Percentiles rank a stretch among this genome's conserved stretches.
phyloP scores from a whole-genome alignment of 2,329 filamentous ascomycete genomes.

The Huntiella decipiens region DNA sequence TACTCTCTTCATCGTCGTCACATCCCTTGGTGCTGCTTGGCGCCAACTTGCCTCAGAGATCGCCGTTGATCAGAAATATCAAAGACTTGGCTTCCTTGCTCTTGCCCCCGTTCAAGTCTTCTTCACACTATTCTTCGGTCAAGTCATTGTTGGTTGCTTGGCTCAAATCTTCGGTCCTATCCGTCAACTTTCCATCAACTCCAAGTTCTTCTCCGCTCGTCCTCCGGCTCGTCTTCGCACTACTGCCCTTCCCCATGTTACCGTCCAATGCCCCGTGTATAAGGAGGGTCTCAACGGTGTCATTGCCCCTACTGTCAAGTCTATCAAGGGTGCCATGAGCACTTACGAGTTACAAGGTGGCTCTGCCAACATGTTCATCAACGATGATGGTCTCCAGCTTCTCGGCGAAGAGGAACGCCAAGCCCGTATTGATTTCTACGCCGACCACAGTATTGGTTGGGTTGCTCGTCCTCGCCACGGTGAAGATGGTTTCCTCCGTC shows the following conservation, averaged over 20 bases:
- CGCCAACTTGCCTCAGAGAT: constrained; percentile 51
- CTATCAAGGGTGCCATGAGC: constrained; percentile 58
- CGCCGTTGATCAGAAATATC: constrained; percentile 41
- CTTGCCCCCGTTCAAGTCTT: constrained; percentile 56
- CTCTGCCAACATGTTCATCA: constrained; percentile 60
- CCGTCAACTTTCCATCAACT: constrained; percentile 53
- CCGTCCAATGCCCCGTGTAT: constrained; percentile 75
- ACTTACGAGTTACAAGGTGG: constrained; percentile 61
- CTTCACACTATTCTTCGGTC: constrained; percentile 65
- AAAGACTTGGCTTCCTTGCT: constrained; percentile 43
- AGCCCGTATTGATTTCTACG: constrained; percentile 48
- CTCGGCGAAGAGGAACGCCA: constrained; percentile 41
- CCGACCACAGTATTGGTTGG: constrained; percentile 51
- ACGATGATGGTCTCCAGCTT: constrained; percentile 56
- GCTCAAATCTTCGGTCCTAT: constrained; percentile 61
- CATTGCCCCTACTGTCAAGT: constrained; percentile 58
- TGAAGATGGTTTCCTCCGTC: constrained; percentile 41
- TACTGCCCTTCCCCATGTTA: constrained; percentile 47
- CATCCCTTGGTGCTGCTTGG: constrained; percentile 50
- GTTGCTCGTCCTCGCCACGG: constrained; percentile 46
- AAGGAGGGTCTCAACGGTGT: constrained; percentile 63
- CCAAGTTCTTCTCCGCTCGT: constrained; percentile 64
- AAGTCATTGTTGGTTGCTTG: constrained; percentile 58
- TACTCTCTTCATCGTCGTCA: constrained; percentile 45
- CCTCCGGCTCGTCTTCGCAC: constrained; percentile 42